Evolutionary conservation across 2,329 filamentous ascomycete genomes (phyloP), one percentile per base, ranked within the genome.

Genomic region (Penicillium capsulatum): DNA sequence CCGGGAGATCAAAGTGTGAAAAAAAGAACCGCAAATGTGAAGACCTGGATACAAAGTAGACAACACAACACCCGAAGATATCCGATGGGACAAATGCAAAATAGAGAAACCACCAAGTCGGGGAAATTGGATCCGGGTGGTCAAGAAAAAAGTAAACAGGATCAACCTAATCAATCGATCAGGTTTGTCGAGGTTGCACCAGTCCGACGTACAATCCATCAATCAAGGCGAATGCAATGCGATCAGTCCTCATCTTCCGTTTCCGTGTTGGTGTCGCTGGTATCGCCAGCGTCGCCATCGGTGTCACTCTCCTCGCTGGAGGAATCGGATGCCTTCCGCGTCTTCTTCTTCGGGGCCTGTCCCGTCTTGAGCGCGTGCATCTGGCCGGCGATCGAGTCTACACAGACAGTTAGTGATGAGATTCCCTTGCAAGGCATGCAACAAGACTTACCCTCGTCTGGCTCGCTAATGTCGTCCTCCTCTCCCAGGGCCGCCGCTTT

Each of bases 391-490:
- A 96, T 75, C 2, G 88, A 89, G 68, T 94, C 88, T 94, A 27
- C 22, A 22, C 7, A 31, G 36, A 37, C 16, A 15, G 15, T 32
- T 17, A 14, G 34, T 40, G n/a, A 17, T 38, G 34, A 34, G 31
- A 36, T 30, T 17, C 17, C 30, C 15, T 26, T 17, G 17, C 19
- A 7, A 19, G 17, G 15, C 22, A 13, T n/a, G 27, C 17, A 16
- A 26, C 31, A 29, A 11, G 35, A 73, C 83, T 73, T 76, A 95
- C 92, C 92, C 74, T 98, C 92, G 49, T 97, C 92, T 24, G 94
- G 92, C 65, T 98, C 92, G 61, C 87, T 94, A 52, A 98, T 98
- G 43, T 98, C 92, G 57, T 95, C 92, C 53, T 96, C 89, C 33
- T 82, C 85, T 36, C 80, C 79, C 60, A 94, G 82, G 52, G 84